Evolutionary conservation across 2,329 filamentous ascomycete species (phyloP).

Genomic region (Phyllosticta citribraziliensis): DNA sequence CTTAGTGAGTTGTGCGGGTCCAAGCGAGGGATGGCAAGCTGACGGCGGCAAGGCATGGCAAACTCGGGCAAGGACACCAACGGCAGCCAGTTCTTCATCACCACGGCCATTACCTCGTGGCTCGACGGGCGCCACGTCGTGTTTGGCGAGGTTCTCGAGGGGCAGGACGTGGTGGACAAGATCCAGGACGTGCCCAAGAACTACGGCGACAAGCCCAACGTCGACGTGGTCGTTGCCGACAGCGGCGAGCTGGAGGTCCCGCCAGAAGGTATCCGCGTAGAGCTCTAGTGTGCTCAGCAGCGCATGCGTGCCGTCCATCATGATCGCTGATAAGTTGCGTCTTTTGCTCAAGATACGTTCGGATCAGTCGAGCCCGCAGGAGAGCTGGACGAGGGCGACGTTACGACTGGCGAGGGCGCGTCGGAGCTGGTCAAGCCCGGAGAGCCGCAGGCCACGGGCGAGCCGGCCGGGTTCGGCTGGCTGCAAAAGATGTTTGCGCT

Average conservation of each 20-base stretch:
- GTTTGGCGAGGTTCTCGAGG: conserved; percentile 81
- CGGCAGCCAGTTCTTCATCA: conserved; percentile 66
- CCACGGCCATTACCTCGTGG: conserved; percentile 57
- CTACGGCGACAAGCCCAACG: conserved; percentile 56
- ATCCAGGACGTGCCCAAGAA: conserved; percentile 63
- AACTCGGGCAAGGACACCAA: conserved; percentile 59
- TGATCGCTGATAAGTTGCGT: conserved; percentile 31
- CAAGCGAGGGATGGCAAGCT: conserved; percentile 86
- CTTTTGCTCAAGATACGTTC: conserved; percentile 33
- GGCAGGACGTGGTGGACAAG: conserved; percentile 69
- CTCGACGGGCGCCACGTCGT: conserved; percentile 76
- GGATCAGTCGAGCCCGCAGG: conserved; percentile 32
- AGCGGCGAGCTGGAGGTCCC: conserved; percentile 76
- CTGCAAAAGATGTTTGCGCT: conserved; percentile 37
- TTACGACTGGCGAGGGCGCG: conserved; percentile 20
- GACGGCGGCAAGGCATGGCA: conserved; percentile 48
- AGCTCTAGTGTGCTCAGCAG: conserved; percentile 50
- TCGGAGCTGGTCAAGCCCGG: neutral
- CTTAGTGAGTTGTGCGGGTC: conserved; percentile 42
- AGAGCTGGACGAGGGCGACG: conserved; percentile 34
- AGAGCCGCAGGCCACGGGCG: neutral
- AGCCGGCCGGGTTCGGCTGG: conserved; percentile 30
- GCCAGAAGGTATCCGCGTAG: conserved; percentile 85
- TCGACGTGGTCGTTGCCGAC: conserved; percentile 67
- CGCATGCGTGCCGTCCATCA: conserved; percentile 23